These are phyloP conservation scores for Suhomyces vadensis DNA, from an alignment of 805 yeast species.

Conservation along the genomic window DNA sequence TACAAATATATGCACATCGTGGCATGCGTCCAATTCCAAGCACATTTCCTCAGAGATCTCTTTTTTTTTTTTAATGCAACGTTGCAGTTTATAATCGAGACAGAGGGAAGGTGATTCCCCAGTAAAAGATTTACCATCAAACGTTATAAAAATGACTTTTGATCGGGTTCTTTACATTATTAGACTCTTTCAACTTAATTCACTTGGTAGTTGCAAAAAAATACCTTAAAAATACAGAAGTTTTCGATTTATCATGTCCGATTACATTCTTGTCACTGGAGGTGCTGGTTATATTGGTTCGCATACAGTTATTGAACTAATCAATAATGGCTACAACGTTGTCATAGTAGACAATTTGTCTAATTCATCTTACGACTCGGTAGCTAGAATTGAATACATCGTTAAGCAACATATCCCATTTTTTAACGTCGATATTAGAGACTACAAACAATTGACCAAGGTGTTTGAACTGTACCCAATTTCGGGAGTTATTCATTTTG, in stretches of 20 bases:
- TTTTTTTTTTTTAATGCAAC: slow-evolving; percentile 1
- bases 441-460: slow-evolving; percentile 45
- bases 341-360: slow-evolving; percentile 71
- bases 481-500: slow-evolving; percentile 71
- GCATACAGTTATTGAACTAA: slow-evolving; percentile 67
- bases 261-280: slow-evolving; percentile 69
- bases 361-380: slow-evolving; percentile 67
- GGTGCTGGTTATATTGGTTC: slow-evolving; percentile 90
- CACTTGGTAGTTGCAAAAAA: not conserved
- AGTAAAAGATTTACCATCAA: not conserved
- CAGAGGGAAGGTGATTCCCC: not conserved
- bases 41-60: too few relatives aligned
- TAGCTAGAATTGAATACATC: slow-evolving; percentile 59
- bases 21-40: too few relatives aligned
- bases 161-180: not conserved
- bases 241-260: slow-evolving; percentile 9
- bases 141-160: not conserved
- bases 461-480: slow-evolving; percentile 54
- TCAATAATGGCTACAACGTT: slow-evolving; percentile 63
- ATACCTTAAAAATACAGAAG: not conserved
- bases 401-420: slow-evolving; percentile 54
- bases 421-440: slow-evolving; percentile 55
- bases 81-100: not conserved
- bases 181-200: not conserved
- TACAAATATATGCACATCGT: too few relatives aligned